These are phyloP conservation scores for Saccharomyces hybrid DNA, from an alignment of 1,139 yeast species.

Conservation along the genomic window DNA sequence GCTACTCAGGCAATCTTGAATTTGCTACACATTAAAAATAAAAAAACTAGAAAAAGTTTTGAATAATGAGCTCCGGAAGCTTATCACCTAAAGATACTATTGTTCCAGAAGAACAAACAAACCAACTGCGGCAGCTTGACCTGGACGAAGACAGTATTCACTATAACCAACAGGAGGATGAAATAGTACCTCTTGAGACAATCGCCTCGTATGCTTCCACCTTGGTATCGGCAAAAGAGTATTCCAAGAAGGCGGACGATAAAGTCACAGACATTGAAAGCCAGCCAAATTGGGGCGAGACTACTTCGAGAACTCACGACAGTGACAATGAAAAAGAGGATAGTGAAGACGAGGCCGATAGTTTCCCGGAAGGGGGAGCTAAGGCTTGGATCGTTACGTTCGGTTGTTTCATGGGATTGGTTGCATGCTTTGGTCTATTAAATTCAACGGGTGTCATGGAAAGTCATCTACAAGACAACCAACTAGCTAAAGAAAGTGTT, in stretches of 20 bases:
- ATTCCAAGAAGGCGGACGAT: neutral
- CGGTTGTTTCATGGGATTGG: slow-evolving; percentile 51
- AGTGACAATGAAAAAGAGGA: slow-evolving; percentile 8
- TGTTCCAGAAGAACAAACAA: neutral
- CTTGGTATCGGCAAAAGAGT: neutral
- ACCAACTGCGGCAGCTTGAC: neutral
- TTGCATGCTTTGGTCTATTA: slow-evolving; percentile 52
- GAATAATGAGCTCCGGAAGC: neutral
- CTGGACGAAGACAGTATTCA: neutral
- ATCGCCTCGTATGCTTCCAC: neutral
- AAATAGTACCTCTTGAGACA: neutral
- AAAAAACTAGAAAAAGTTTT: neutral
- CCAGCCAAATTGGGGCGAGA: slow-evolving; percentile 2
- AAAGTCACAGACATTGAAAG: neutral
- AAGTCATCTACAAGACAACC: slow-evolving; percentile 48
- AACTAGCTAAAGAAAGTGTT: slow-evolving; percentile 39
- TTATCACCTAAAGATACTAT: neutral
- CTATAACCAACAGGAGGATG: neutral
- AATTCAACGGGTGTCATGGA: slow-evolving; percentile 59
- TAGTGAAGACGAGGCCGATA: slow-evolving; percentile 14
- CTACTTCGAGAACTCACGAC: slow-evolving; percentile 2
- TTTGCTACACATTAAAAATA: neutral
- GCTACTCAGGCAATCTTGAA: neutral
- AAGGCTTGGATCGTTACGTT: slow-evolving; percentile 48
- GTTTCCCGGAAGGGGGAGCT: slow-evolving; percentile 48